phyloP scores from a whole-genome alignment of 768 basidiomycete genomes.

The Rhodotorula kratochvilovae region DNA sequence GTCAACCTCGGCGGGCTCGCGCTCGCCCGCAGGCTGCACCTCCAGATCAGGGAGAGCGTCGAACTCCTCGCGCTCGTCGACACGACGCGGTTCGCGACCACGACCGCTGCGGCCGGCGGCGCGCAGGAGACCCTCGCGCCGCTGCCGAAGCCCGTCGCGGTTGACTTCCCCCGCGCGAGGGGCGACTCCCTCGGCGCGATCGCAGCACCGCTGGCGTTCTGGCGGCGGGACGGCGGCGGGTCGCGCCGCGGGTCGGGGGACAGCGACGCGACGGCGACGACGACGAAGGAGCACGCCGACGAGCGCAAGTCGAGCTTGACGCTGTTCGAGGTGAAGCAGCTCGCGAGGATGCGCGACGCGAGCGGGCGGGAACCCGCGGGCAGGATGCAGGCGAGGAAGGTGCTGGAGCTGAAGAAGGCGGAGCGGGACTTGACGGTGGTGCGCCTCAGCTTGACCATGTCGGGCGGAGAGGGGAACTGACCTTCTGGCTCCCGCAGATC shows the following conservation, averaged over 20 bases:
- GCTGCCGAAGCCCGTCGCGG: no score
- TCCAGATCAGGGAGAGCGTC: constrained; percentile 3
- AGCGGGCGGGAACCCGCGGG: not conserved
- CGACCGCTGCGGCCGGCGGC: no score
- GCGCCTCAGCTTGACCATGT: not conserved
- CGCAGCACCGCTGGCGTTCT: no score
- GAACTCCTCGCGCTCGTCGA: not conserved
- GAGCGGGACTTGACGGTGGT: not conserved
- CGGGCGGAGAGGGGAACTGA: no score
- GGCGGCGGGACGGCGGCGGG: no score
- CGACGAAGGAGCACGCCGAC: not conserved
- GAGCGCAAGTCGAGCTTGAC: not conserved
- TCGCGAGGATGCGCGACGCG: not conserved
- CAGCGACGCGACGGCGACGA: no score
- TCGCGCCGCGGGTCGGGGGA: no score
- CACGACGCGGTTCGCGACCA: not conserved
- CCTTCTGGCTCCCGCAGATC: not conserved
- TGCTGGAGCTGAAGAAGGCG: constrained; percentile 7
- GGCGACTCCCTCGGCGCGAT: no score
- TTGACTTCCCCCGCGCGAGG: no score
- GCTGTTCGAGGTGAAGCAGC: not conserved
- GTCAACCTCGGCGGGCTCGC: constrained; percentile 11
- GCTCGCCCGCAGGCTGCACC: not conserved
- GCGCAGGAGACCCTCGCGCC: no score
- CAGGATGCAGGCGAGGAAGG: not conserved